These are phyloP conservation scores for Parasarocladium wereldwijsianum DNA, from an alignment of 2,329 filamentous ascomycete species.

Conservation along the genomic window DNA sequence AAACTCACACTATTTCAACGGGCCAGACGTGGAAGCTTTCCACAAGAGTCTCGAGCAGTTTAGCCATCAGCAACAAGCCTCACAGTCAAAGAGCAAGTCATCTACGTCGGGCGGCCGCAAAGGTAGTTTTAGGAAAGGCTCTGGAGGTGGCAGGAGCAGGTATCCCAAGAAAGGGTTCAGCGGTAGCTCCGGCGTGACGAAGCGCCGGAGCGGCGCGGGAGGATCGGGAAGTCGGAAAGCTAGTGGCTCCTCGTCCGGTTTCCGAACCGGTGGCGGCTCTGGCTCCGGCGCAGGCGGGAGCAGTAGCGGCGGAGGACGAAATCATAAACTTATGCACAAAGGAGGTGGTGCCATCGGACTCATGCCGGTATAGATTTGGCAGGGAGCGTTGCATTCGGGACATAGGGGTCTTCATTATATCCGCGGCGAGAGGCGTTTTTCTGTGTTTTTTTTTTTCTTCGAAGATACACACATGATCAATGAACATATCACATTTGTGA, in stretches of 20 bases:
- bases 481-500: no score
- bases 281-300: slow-evolving; percentile 9
- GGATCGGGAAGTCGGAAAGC: slow-evolving; percentile 14
- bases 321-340: slow-evolving; percentile 18
- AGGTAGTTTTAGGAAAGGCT: slow-evolving; percentile 14
- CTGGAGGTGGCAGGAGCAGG: slow-evolving; percentile 14
- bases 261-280: no score
- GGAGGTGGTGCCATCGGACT: slow-evolving; percentile 19
- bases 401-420: no score
- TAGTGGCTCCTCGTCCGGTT: slow-evolving; percentile 15
- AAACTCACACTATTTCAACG: slow-evolving; percentile 33
- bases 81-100: neutral
- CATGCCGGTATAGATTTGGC: slow-evolving; percentile 20
- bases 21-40: slow-evolving; percentile 19
- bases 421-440: no score
- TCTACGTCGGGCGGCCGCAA: slow-evolving; percentile 1
- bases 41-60: slow-evolving; percentile 15
- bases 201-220: slow-evolving; percentile 10
- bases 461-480: no score
- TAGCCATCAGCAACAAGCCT: slow-evolving; percentile 9
- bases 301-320: slow-evolving; percentile 12
- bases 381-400: neutral
- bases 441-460: no score
- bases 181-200: slow-evolving; percentile 15
- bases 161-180: slow-evolving; percentile 14